Conservation (phyloP, 106 monocot species). For the Dendrobium huoshanense region DNA sequence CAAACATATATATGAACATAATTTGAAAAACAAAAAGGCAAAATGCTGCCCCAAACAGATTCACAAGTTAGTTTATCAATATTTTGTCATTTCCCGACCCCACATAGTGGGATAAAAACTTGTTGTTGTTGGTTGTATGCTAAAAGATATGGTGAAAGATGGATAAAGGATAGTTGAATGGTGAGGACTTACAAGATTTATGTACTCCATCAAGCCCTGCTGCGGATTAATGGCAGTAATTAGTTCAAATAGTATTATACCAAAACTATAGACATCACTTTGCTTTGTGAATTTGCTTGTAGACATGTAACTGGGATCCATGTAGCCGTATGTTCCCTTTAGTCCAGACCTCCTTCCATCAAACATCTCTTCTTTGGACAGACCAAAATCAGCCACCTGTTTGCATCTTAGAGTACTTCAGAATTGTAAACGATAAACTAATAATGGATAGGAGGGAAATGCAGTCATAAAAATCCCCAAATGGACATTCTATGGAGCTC, state of each 20-base stretch:
- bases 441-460: background rate
- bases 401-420: background rate
- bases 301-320: constrained; percentile 94
- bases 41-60: too few species aligned
- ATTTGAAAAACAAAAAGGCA: too few species aligned
- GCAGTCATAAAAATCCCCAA: background rate
- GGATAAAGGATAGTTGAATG: background rate
- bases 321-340: constrained; percentile 97
- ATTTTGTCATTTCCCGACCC: too few species aligned
- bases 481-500: too few species aligned
- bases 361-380: constrained; percentile 83
- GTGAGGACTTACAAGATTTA: constrained; percentile 80
- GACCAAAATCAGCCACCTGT: constrained; percentile 97
- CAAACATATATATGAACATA: too few species aligned
- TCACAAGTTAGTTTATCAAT: too few species aligned
- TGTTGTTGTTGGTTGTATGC: too few species aligned
- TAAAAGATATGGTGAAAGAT: background rate
- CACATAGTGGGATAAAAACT: too few species aligned
- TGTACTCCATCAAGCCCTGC: constrained; percentile 89
- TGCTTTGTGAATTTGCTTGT: constrained; percentile 87
- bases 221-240: constrained; percentile 93
- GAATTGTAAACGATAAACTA: background rate
- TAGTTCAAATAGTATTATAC: constrained; percentile 90
- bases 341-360: constrained; percentile 72
- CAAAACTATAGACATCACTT: constrained; percentile 97